These are phyloP conservation scores for Trichophyton mentagrophytes DNA, from an alignment of 2,329 filamentous ascomycete species.

Conservation along the genomic window DNA sequence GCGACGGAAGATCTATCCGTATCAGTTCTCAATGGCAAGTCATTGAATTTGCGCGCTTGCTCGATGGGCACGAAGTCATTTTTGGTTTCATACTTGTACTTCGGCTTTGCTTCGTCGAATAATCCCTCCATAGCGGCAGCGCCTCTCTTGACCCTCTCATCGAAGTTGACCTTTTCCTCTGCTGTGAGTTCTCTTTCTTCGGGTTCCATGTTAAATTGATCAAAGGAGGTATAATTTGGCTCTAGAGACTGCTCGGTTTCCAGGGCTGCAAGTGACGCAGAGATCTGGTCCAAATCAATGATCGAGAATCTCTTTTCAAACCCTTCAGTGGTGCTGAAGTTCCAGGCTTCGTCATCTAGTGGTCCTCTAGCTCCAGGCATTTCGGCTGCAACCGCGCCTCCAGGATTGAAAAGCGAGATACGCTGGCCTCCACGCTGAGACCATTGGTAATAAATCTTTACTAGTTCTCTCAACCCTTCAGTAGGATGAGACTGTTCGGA, in stretches of 20 bases:
- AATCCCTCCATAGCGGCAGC: slow-evolving; percentile 44
- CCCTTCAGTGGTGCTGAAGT: slow-evolving; percentile 51
- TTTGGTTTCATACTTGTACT: slow-evolving; percentile 47
- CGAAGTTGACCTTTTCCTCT: slow-evolving; percentile 41
- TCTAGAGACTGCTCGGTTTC: slow-evolving; percentile 20
- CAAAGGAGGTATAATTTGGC: slow-evolving; percentile 15
- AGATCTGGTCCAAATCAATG: slow-evolving; percentile 34
- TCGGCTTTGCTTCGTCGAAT: slow-evolving; percentile 43
- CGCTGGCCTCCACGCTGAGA: slow-evolving; percentile 37
- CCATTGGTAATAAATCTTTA: slow-evolving; percentile 39
- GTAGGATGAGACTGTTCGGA: slow-evolving; percentile 35
- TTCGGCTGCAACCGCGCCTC: slow-evolving; percentile 45
- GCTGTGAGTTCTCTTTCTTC: slow-evolving; percentile 25
- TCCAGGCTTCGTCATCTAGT: slow-evolving; percentile 45
- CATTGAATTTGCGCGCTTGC: slow-evolving; percentile 35
- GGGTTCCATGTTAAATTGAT: slow-evolving; percentile 17
- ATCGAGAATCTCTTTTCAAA: slow-evolving; percentile 43
- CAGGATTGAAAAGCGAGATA: slow-evolving; percentile 47
- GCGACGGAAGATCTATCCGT: slow-evolving; percentile 37
- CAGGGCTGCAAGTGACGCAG: slow-evolving; percentile 34
- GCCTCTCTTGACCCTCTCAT: slow-evolving; percentile 45
- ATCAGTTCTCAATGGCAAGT: slow-evolving; percentile 40
- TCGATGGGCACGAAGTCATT: slow-evolving; percentile 37
- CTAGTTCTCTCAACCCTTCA: slow-evolving; percentile 32
- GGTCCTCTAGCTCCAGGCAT: slow-evolving; percentile 32